A percentile compares a stretch with the other conserved stretches of the same genome.
phyloP scores from a whole-genome alignment of 2,329 filamentous ascomycete genomes.

The Fusarium globosum region DNA sequence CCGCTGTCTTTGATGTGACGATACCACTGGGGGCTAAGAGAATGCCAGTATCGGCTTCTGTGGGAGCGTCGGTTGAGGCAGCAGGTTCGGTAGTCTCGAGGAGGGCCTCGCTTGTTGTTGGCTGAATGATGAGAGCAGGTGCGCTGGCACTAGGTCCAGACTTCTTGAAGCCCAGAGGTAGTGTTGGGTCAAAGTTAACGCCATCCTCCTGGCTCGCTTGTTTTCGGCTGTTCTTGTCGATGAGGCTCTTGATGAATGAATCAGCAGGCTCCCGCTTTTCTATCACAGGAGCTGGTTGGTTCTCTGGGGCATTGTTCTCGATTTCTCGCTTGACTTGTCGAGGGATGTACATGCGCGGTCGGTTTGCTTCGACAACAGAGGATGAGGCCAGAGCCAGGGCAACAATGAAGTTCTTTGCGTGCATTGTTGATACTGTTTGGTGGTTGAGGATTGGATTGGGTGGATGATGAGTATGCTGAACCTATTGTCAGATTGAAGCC shows the following conservation, averaged over 20 bases:
- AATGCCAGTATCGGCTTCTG: constrained; percentile 40
- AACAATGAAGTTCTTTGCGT: constrained; percentile 58
- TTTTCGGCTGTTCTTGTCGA: constrained; percentile 19
- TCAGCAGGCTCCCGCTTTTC: constrained; percentile 34
- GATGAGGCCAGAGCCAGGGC: constrained; percentile 61
- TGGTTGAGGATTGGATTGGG: constrained; percentile 40
- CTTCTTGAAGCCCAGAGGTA: constrained; percentile 19
- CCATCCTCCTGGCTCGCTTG: constrained; percentile 3
- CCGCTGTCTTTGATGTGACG: constrained; percentile 34
- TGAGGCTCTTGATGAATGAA: constrained; percentile 42
- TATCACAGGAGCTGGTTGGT: constrained; percentile 20
- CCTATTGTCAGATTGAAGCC: constrained; percentile 10
- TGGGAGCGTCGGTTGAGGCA: constrained; percentile 3
- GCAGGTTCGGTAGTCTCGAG: constrained; percentile 22
- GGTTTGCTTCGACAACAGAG: constrained; percentile 56
- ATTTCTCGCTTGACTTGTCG: constrained; percentile 65
- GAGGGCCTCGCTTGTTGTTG: constrained; percentile 29
- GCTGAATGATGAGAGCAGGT: constrained; percentile 35
- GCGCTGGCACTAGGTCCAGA: constrained; percentile 31
- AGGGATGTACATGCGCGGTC: constrained; percentile 68
- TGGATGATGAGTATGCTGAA: constrained; percentile 36
- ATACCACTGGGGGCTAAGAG: constrained; percentile 43
- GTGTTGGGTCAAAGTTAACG: constrained; percentile 30
- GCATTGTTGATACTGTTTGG: constrained; percentile 54
- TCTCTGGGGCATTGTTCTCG: constrained; percentile 50